Evolutionary conservation across 257 asterid genomes (phyloP).

Genomic region (Rubia yunnanensis): DNA sequence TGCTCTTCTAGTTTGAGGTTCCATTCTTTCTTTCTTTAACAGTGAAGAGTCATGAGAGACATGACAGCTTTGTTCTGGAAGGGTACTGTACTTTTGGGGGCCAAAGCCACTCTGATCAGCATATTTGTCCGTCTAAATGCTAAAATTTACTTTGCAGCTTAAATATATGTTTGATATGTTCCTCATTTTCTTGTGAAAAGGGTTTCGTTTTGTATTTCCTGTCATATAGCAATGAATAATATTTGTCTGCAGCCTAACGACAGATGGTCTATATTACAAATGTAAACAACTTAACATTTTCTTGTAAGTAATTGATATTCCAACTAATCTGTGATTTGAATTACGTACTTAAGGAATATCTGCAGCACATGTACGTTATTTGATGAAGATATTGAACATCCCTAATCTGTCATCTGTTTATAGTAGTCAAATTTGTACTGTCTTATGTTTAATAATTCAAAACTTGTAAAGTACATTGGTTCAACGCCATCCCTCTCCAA

Average conservation of each 20-base stretch:
- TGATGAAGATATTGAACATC: no score
- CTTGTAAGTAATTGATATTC: neutral
- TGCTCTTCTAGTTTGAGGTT: neutral
- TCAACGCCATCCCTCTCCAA: neutral
- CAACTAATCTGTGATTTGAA: neutral
- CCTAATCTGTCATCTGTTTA: neutral
- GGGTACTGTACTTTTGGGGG: neutral
- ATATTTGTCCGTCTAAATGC: neutral
- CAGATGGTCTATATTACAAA: neutral
- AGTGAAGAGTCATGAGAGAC: neutral
- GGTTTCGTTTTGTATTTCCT: neutral
- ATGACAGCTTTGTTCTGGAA: neutral
- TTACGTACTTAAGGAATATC: neutral
- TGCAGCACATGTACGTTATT: neutral
- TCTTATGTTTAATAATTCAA: neutral
- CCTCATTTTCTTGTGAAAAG: neutral
- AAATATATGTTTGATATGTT: neutral
- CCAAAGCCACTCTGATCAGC: neutral
- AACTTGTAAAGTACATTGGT: neutral
- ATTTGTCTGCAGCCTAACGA: neutral
- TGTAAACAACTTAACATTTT: neutral
- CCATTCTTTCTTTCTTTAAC: neutral
- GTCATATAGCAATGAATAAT: neutral
- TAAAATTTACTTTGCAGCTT: neutral
- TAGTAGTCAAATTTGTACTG: neutral